Percentiles rank a stretch among this genome's conserved stretches.
phyloP scores from a whole-genome alignment of 805 yeast species.

The Teunomyces panamensis region DNA sequence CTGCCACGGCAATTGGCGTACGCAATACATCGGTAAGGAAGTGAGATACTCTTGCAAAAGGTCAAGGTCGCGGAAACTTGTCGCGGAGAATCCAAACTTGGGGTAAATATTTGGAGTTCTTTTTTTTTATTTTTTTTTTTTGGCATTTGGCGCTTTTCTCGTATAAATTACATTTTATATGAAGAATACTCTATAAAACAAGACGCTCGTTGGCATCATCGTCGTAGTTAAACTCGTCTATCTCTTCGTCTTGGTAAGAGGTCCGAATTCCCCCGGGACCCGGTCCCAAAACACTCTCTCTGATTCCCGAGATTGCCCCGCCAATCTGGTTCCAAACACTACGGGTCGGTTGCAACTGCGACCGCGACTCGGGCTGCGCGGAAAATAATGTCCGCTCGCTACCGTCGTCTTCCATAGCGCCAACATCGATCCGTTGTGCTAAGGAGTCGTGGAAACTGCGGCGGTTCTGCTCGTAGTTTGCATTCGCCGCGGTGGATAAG shows the following conservation, averaged over 20 bases:
- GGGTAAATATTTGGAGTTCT: neutral
- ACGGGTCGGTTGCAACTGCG: too few relatives aligned
- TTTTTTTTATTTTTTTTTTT: neutral
- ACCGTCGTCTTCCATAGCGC: slow-evolving; percentile 13
- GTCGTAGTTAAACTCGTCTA: slow-evolving; percentile 31
- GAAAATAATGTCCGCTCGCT: neutral
- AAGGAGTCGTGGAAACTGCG: slow-evolving; percentile 21
- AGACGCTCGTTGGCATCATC: slow-evolving; percentile 34
- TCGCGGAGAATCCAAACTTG: neutral
- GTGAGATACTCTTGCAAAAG: neutral
- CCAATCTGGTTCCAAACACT: slow-evolving; percentile 28
- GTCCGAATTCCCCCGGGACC: slow-evolving; percentile 16
- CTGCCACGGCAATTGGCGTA: neutral
- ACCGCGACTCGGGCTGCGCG: neutral
- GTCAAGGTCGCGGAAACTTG: neutral
- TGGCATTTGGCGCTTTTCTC: neutral
- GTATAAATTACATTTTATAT: neutral
- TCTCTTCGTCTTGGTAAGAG: slow-evolving; percentile 24
- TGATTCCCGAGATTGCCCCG: slow-evolving; percentile 22
- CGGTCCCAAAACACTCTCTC: neutral
- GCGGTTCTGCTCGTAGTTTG: slow-evolving; percentile 28
- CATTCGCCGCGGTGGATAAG: slow-evolving; percentile 21
- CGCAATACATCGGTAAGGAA: neutral
- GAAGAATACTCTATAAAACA: slow-evolving; percentile 18
- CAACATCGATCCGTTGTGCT: slow-evolving; percentile 19